Conservation (phyloP, 2,329 filamentous ascomycete genomes). For the Diplodia scrobiculata region DNA sequence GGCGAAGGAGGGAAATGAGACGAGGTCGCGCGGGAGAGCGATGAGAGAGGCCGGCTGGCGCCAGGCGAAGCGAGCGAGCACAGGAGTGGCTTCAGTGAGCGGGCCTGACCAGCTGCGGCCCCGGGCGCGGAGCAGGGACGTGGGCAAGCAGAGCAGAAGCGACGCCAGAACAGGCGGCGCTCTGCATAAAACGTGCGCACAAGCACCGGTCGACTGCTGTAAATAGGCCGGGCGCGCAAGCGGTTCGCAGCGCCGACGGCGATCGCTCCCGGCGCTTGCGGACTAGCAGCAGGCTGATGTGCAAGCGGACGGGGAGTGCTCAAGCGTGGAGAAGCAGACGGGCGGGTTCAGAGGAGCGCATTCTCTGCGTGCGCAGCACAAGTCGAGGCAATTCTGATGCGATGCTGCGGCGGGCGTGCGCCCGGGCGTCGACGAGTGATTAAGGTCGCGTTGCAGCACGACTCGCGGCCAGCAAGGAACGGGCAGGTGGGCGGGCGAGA, state of each 20-base stretch:
- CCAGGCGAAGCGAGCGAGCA: conserved; percentile 28
- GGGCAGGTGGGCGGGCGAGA: conserved; percentile 24
- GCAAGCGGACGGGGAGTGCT: not conserved
- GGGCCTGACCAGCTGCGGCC: conserved; percentile 16
- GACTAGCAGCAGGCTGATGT: not conserved
- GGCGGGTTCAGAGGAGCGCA: conserved; percentile 5
- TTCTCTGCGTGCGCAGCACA: not conserved
- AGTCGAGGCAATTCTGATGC: conserved; percentile 3
- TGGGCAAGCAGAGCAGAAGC: conserved; percentile 22
- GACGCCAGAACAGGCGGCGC: conserved; percentile 17
- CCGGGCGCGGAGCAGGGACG: conserved; percentile 28
- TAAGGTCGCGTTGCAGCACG: conserved; percentile 26
- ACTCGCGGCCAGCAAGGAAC: conserved; percentile 25
- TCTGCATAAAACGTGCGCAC: conserved; percentile 28
- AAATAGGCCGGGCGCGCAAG: conserved; percentile 23
- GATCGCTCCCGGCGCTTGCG: conserved; percentile 28
- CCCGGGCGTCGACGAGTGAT: conserved; percentile 16
- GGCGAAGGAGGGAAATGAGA: conserved; percentile 32
- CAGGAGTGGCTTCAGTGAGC: conserved; percentile 26
- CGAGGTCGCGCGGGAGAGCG: conserved; percentile 29
- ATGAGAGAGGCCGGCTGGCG: conserved; percentile 21
- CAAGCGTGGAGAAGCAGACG: not conserved
- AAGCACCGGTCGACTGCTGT: conserved; percentile 23
- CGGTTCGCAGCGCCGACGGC: conserved; percentile 23
- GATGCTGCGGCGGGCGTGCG: not conserved